Evolutionary conservation across 73 alveolate genomes (phyloP).

Genomic region (Paramecium tetraurelia): DNA sequence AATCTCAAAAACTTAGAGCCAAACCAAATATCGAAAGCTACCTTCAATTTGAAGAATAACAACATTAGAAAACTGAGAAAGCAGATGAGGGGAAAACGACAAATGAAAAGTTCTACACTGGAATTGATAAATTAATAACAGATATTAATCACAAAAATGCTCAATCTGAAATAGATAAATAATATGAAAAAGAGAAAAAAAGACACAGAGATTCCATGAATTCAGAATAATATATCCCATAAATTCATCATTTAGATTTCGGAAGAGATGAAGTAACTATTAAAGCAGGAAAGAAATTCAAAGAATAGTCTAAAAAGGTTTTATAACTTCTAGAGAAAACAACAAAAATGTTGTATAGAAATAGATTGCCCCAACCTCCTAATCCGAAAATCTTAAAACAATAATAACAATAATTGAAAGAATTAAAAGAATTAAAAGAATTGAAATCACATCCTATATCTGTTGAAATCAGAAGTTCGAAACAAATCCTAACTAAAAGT

Average conservation of each 20-base stretch:
- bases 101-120: slow-evolving; percentile 14
- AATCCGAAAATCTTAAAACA: neutral
- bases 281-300: neutral
- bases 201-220: slow-evolving; percentile 16
- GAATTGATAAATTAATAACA: slow-evolving; percentile 1
- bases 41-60: neutral
- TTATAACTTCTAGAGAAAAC: neutral
- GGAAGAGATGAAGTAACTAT: neutral
- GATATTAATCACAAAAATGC: slow-evolving; percentile 20
- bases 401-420: neutral
- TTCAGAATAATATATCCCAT: neutral
- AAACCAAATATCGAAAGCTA: neutral
- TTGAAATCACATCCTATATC: neutral
- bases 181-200: slow-evolving; percentile 11
- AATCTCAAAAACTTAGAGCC: neutral
- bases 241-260: neutral
- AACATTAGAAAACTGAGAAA: neutral
- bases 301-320: neutral
- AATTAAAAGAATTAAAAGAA: neutral
- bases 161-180: neutral
- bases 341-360: neutral
- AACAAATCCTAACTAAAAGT: neutral
- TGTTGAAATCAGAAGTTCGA: neutral
- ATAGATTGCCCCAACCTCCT: neutral
- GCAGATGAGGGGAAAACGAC: neutral